phyloP scores from a whole-genome alignment of 1,284 basidiomycete genomes.

The Ganoderma sp. region DNA sequence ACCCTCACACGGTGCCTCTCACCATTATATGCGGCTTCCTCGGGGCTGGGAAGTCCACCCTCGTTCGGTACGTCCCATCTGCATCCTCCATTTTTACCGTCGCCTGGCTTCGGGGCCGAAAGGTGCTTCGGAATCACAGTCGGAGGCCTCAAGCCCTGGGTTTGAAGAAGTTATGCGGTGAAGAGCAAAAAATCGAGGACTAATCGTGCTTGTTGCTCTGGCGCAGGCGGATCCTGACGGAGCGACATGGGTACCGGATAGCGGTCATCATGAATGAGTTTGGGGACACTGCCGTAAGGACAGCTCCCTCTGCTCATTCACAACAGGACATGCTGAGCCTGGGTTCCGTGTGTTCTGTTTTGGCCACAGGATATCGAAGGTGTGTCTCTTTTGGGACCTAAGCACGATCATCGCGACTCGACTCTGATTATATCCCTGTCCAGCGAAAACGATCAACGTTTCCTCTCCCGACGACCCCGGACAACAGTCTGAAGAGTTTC shows the following conservation, averaged over 20 bases:
- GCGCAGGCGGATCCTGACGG: slow-evolving; percentile 86
- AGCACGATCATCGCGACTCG: neutral
- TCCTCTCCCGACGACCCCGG: slow-evolving; percentile 69
- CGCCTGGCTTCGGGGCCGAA: neutral
- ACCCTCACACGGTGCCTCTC: slow-evolving; percentile 66
- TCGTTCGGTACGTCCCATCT: slow-evolving; percentile 64
- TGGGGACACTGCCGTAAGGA: slow-evolving; percentile 77
- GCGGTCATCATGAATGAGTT: slow-evolving; percentile 98
- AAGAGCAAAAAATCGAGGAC: neutral
- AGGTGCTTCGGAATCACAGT: neutral
- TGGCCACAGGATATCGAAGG: slow-evolving; percentile 39
- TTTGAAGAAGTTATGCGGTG: too few species aligned
- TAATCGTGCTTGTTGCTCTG: neutral
- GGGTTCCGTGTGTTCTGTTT: neutral
- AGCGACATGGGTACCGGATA: slow-evolving; percentile 90
- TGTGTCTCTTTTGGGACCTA: slow-evolving; percentile 14
- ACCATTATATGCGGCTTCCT: slow-evolving; percentile 93
- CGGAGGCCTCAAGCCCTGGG: neutral
- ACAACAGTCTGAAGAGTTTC: slow-evolving; percentile 76
- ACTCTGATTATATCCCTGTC: slow-evolving; percentile 10
- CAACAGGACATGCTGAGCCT: slow-evolving; percentile 12
- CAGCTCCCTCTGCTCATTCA: neutral
- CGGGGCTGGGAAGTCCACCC: slow-evolving; percentile 89
- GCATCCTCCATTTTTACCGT: neutral
- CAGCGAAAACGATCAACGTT: slow-evolving; percentile 80